Evolutionary conservation across 1,284 basidiomycete genomes (phyloP), one percentile per base, ranked within the genome.

Genomic region (Apiotrichum siamense): DNA sequence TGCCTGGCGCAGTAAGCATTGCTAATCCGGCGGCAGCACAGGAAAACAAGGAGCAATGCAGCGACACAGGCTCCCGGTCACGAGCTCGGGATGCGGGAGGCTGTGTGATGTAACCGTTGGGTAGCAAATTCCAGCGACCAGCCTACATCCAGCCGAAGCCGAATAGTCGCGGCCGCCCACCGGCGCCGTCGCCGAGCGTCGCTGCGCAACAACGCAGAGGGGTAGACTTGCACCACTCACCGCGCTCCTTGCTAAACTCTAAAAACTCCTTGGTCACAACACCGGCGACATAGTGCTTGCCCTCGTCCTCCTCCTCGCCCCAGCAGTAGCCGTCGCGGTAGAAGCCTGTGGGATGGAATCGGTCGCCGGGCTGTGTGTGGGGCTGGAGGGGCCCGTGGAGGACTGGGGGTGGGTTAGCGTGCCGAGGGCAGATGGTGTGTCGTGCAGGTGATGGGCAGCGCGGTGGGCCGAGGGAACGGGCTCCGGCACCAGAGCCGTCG

Each of bases 311-410:
- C 3, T 46, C 49, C 15, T 40, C 51, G 21, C 67, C 67, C 65
- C 66, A 69, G 54, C 69, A 71, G 47, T 65, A 69, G 3, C 70
- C 70, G 52, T 72, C 70, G 15, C 69, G 55, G 41, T 56, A 57
- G 60, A 60, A 73, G 4, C 71, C 71, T 0, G 71, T 70, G 2
- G 63, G 64, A 43, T 66, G 67, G 24, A 61, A 62, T 4, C 52
- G 36, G 44, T 70, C 64, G 9, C 61, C 61, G 11, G 55, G 53
- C 11, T 47, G 58, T 3, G 69, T 68, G 40, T 63, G 61, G 4
- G 66, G 64, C 40, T 69, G 62, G 0, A 72, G 57, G 1, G 67
- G 69, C 25, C 57, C 59, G 39, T 68, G 60, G 0, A 72, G 60
- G 12, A 72, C 70, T 67, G 47, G 7, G 18, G 9, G 39, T 42